A percentile compares a stretch with the other conserved stretches of the same genome.
These are phyloP conservation scores for Pseudopediastrum boryanum DNA, from an alignment of 139 green algal genomes.

Conservation along the genomic window DNA sequence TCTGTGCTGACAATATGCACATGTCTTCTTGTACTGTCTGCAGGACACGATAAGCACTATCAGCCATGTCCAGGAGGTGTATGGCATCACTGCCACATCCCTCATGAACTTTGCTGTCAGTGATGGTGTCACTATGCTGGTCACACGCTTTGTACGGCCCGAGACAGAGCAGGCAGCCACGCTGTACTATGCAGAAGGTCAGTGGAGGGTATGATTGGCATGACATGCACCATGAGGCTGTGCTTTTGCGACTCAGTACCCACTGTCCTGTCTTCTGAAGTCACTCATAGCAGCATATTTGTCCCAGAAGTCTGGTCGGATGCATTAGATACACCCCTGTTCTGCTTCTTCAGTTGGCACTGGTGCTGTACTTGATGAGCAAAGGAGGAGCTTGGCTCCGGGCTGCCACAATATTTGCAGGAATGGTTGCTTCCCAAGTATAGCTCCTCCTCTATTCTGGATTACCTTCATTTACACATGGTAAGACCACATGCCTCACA, in stretches of 20 bases:
- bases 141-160: constrained; percentile 83
- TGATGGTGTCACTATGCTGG: constrained; percentile 85
- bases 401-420: no score
- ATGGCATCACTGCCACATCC: constrained; percentile 61
- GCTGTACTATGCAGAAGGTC: constrained; percentile 92
- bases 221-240: neutral
- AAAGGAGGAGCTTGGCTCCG: no score
- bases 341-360: no score
- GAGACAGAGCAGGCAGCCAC: constrained; percentile 66
- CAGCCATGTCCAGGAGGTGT: constrained; percentile 49
- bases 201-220: no score
- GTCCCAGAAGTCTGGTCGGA: no score
- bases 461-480: no score
- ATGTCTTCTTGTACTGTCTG: neutral
- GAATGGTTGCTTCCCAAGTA: no score
- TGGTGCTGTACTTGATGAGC: no score
- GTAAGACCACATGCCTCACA: no score
- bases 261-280: neutral
- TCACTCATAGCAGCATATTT: neutral
- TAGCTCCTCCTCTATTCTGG: no score
- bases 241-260: constrained; percentile 31
- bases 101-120: constrained; percentile 95
- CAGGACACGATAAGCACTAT: constrained; percentile 67
- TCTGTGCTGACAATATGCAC: no score
- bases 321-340: no score